Base-by-base conservation (phyloP, 805 yeast species). In the Nakazawaea ishiwadae region DNA sequence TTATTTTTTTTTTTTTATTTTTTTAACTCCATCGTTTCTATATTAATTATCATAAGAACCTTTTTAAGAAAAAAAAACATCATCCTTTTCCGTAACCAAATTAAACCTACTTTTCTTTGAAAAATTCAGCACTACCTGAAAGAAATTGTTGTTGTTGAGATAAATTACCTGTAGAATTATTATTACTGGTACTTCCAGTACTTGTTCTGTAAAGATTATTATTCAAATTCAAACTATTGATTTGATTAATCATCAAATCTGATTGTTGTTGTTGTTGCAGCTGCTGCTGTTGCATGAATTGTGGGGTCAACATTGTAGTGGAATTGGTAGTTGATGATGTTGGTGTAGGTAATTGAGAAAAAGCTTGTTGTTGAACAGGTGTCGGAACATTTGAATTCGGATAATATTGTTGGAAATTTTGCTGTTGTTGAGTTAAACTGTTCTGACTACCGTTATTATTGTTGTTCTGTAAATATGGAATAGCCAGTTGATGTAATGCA, bases 151-250 rank as follows among this genome's bases (percentile, higher is more conserved):
- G 37, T 20, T 14, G 33, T 21, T 29, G 40, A 14, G 17, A n/a
- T 21, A 35, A 35, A 23, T 41, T 41, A 8, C 35, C 29, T 15
- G n/a, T 27, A 5, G 43, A 39, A 24, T 30, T 31, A 28, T 39
- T 39, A n/a, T 19, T 28, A 17, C 19, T 33, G 10, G 43, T 39
- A 18, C 43, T 34, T 5, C 35, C 38, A 8, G 43, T 33, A 24
- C 16, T 34, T 4, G 38, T 34, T 28, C 38, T 33, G 30, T 39
- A 39, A 21, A 39, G 34, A 10, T n/a, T 39, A 24, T 29, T 39
- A 17, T 39, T 39, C 39, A 40, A 40, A 24, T 17, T 40, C 14
- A 40, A 40, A 10, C 30, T 28, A 21, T 40, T 40, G 31, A 40
- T 40, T 36, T 40, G 44, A 16, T 35, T 40, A 5, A 40, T 14